Percentiles rank a stretch among this genome's conserved stretches.
These are phyloP conservation scores for Papiliotrema nemorosa DNA, from an alignment of 1,284 basidiomycete genomes.

Conservation along the genomic window DNA sequence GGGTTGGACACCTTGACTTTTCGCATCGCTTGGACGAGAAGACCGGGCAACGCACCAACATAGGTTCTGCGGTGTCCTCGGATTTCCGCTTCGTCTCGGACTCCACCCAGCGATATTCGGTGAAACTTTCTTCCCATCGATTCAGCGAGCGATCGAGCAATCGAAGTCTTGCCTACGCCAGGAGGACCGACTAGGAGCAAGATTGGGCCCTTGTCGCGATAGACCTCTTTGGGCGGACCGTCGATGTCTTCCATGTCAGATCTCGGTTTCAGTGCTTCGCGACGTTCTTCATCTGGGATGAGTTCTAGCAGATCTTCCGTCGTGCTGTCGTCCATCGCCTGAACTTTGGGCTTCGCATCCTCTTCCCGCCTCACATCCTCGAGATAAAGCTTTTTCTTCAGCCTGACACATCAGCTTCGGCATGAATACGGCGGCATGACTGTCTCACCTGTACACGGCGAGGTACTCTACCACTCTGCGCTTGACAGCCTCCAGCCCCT, in stretches of 20 bases:
- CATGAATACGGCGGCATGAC: too few relatives aligned
- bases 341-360: neutral
- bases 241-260: constrained; percentile 13
- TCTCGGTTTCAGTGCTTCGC: constrained; percentile 6
- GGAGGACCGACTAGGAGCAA: constrained; percentile 77
- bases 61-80: constrained; percentile 88
- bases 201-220: constrained; percentile 45
- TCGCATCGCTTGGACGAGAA: constrained; percentile 94
- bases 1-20: constrained; percentile 95
- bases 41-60: constrained; percentile 80
- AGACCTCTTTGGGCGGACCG: constrained; percentile 31
- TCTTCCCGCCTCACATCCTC: constrained; percentile 22
- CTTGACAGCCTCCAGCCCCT: constrained; percentile 45
- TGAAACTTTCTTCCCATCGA: constrained; percentile 43
- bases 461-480: constrained; percentile 44
- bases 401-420: constrained; percentile 10
- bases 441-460: constrained; percentile 38
- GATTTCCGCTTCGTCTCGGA: constrained; percentile 96
- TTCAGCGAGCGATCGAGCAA: constrained; percentile 40
- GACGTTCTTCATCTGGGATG: constrained; percentile 18
- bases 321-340: constrained; percentile 16
- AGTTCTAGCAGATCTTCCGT: constrained; percentile 25
- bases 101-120: constrained; percentile 89
- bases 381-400: constrained; percentile 40
- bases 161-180: constrained; percentile 83